Evolutionary conservation across 305 asterid species (phyloP), one percentile per base, ranked within the genome.

Genomic region (Fraxinus ornus): DNA sequence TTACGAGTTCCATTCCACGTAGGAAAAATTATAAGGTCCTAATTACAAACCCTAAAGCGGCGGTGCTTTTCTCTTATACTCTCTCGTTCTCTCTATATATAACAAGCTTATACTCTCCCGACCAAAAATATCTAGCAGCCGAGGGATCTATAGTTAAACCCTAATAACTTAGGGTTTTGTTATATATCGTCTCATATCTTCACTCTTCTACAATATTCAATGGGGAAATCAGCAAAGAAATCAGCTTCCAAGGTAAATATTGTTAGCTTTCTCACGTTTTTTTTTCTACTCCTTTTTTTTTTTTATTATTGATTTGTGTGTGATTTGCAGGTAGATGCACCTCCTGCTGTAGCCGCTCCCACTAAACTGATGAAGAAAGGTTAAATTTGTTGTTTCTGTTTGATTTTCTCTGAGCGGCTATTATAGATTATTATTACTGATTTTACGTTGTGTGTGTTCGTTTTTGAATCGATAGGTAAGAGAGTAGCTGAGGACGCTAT

Each of bases 331-430:
- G 13, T 32, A 36, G 76, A 32, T 28, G 41, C 24, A 70, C 9
- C 76, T 70, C 41, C 76, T 5, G 76, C 76, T 15, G 39, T 28
- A 15, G 24, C 13, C 4, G 76, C 44, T 70, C 44, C 44, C 41
- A 12, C 76, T 0, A 70, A 70, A 70, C 76, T 13, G 76, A 70
- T 70, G 76, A 70, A 70, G 76, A 70, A 70, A 70, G 76, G 76
- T 70, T 70, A 15, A 28, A 70, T 70, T 70, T 70, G 76, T 32
- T 24, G 1, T 64, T 24, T 10, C 74, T 28, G 37, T 66, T 66
- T 66, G 74, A 24, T 66, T 66, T 66, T 66, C 17, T 1, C 7
- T 24, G 9, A 2, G 5, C 39, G 12, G 41, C 22, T 70, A 28
- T 70, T 70, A 0, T 13, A 4, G 10, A 5, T 30, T 22, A 30